phyloP scores from a whole-genome alignment of 805 yeast genomes.

The Starmerella geochares region DNA sequence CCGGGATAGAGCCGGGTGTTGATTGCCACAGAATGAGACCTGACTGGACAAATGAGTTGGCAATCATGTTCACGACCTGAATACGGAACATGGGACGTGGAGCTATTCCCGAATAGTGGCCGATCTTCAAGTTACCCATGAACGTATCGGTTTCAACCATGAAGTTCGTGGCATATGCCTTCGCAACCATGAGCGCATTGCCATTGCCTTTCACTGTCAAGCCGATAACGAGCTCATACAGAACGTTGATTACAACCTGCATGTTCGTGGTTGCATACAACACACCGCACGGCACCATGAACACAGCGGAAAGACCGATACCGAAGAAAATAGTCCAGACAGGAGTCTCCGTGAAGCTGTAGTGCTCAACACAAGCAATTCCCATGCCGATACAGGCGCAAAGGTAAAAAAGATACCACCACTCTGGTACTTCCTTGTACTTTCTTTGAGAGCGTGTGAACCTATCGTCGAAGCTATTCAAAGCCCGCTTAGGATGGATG shows the following conservation, averaged over 20 bases:
- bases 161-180: constrained; percentile 49
- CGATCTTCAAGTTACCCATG: constrained; percentile 44
- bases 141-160: constrained; percentile 54
- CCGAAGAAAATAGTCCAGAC: constrained; percentile 44
- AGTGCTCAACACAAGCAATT: constrained; percentile 35
- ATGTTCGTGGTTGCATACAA: constrained; percentile 43
- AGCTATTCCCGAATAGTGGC: constrained; percentile 49
- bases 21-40: constrained; percentile 33
- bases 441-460: constrained; percentile 48
- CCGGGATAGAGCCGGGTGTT: constrained; percentile 30
- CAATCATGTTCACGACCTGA: constrained; percentile 31
- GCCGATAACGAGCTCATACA: constrained; percentile 43
- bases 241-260: constrained; percentile 41
- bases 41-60: constrained; percentile 27
- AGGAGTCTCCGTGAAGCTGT: constrained; percentile 34
- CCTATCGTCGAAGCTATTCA: constrained; percentile 39
- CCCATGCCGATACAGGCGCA: constrained; percentile 39
- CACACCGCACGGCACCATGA: constrained; percentile 44
- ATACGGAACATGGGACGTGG: constrained; percentile 50
- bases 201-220: constrained; percentile 51
- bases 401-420: constrained; percentile 42
- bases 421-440: constrained; percentile 60
- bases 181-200: constrained; percentile 42
- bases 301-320: constrained; percentile 42
- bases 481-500: constrained; percentile 26